These are phyloP conservation scores for Vanrija humicola DNA, from an alignment of 1,284 basidiomycete genomes.

Conservation along the genomic window DNA sequence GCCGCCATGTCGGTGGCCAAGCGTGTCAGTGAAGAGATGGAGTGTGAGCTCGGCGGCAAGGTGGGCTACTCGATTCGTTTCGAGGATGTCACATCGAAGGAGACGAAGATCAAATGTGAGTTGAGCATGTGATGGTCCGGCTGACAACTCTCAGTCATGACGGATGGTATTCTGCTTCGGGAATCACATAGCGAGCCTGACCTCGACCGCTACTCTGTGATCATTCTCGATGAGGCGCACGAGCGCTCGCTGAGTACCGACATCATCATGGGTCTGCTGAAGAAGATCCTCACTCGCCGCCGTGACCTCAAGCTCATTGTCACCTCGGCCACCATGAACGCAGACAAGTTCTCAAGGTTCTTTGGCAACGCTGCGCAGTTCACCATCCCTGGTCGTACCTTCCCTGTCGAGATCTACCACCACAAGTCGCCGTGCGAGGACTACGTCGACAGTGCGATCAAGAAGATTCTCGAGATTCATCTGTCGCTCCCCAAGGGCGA, in stretches of 20 bases:
- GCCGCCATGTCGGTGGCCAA: constrained; percentile 99
- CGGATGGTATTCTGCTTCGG: constrained; percentile 90
- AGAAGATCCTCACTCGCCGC: constrained; percentile 85
- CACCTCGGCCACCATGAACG: constrained; percentile 98
- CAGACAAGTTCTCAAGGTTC: constrained; percentile 94
- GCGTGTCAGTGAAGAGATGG: constrained; percentile 91
- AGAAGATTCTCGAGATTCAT: constrained; percentile 95
- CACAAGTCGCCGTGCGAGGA: constrained; percentile 97
- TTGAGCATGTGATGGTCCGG: background rate
- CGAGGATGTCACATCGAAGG: constrained; percentile 87
- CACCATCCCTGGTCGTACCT: constrained; percentile 96
- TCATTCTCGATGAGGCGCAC: constrained; percentile 96
- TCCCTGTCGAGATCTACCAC: constrained; percentile 96
- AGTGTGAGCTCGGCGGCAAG: constrained; percentile 75
- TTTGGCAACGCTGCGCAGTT: constrained; percentile 93
- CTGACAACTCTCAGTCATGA: constrained; percentile 68
- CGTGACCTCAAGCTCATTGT: constrained; percentile 94
- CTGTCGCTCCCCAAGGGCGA: constrained; percentile 90
- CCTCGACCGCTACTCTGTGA: constrained; percentile 87
- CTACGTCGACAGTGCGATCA: constrained; percentile 96
- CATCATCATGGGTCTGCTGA: constrained; percentile 90
- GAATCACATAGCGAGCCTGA: constrained; percentile 96
- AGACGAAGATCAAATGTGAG: constrained; percentile 92
- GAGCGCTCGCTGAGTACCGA: constrained; percentile 94
- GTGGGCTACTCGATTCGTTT: constrained; percentile 98